Evolutionary conservation across 2,329 filamentous ascomycete genomes (phyloP), one percentile per base, ranked within the genome.

Genomic region (Zelopaecilomyces penicillatus): DNA sequence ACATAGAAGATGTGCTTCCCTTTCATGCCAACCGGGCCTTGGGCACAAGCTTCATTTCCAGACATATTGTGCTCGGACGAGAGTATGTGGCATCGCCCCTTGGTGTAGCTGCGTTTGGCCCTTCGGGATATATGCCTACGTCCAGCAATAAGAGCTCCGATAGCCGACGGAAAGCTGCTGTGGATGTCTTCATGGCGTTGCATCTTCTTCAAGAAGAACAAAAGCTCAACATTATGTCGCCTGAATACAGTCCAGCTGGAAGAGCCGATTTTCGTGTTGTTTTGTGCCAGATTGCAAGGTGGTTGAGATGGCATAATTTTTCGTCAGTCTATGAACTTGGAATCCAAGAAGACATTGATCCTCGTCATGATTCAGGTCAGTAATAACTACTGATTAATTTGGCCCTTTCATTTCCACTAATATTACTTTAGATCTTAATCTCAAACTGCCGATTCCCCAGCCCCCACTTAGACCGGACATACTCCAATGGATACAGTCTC

Each of bases 151-250:
- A 74, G 42, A 75, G 71, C 44, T 68, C 75, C 33, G 76, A 78
- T 45, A 71, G 73, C 41, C 75, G 80, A 37, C 72, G 76, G 45
- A 82, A 73, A 57, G 66, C 80, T 44, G 73, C 85, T 31, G 68
- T 83, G 59, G 77, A 86, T 56, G 73, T 85, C 42, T 75, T 91
- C 33, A 70, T 94, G 51, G 84, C 79, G 1, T 70, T 98, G 9
- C 93, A 98, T 65, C 71, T 97, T 3, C 69, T 95, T n/a, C 75
- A 85, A 0, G 91, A 98, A 61, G 93, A 98, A 60, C 75, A 85
- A 50, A 97, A 95, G 59, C 75, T 98, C 2, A 80, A 87, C 49
- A 76, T 82, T 4, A 69, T 73, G 50, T 63, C 64, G 0, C 65
- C 70, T 0, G 70, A 74, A 41, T 65, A 67, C 34, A 52, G 56